Conservation (phyloP, 331 rosid genomes). For the Quercus tomentella region DNA sequence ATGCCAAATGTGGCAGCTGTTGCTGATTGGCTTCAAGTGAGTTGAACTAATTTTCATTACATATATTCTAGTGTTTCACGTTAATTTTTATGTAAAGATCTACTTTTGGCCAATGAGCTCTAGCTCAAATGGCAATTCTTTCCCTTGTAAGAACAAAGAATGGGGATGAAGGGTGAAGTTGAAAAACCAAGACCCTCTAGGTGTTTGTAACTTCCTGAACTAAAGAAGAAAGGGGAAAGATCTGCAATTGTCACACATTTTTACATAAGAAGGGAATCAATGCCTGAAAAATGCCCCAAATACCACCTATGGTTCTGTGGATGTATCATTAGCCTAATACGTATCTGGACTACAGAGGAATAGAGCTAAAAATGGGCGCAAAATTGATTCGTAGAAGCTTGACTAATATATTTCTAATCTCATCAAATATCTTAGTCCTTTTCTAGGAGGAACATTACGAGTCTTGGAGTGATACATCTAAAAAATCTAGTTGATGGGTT, state of each 20-base stretch:
- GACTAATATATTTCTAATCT: neutral
- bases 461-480: too few relatives aligned
- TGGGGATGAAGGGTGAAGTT: neutral
- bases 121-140: neutral
- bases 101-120: neutral
- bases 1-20: slow-evolving; percentile 98
- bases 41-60: slow-evolving; percentile 12
- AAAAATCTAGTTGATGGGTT: too few relatives aligned
- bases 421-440: neutral
- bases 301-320: neutral
- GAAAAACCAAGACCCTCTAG: neutral
- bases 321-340: neutral
- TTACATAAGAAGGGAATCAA: neutral
- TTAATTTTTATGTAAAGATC: neutral
- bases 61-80: neutral
- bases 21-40: slow-evolving; percentile 98
- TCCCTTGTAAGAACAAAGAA: neutral
- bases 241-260: neutral
- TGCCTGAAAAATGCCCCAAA: neutral
- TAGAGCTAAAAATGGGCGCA: neutral
- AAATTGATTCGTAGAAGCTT: neutral
- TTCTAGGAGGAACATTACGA: neutral
- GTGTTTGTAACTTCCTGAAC: neutral
- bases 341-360: neutral
- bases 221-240: neutral